Base-by-base conservation (phyloP, 176 grass and related monocot species). In the Dendrocalamus sinicus region DNA sequence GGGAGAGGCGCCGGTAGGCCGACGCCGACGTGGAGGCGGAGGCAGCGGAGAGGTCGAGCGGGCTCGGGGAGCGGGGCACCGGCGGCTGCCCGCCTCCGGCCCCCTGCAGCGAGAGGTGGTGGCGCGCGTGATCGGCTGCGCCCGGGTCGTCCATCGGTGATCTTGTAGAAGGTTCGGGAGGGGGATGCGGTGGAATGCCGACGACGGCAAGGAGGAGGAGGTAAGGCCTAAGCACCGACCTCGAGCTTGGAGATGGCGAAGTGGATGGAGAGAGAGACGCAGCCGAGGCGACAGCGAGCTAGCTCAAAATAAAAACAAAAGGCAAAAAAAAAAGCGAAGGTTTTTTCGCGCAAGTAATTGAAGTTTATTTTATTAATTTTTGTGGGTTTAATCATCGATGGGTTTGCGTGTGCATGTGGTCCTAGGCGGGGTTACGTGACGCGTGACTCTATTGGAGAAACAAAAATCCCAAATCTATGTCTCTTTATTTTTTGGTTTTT, bases 341-440 rank as follows among this genome's bases (percentile, higher is more conserved):
- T 28, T 75, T 84, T 74, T 75, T 16, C 8, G 2, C 12, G 40
- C 37, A 73, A 79, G 81, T 41, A 37, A 88, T 52, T 48, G 11
- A 20, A 22, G 28, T 78, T 82, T 75, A 63, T 37, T 10, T 63
- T 7, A 43, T 46, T 55, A 55, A 3, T 17, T 54, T 46, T 12
- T 17, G 15, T 16, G 19, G 22, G 72, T 20, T 46, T 35, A 35
- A 2, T 81, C 30, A 10, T 7, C 12, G 12, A 37, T 11, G 70
- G 64, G 84, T 87, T 90, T 72, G 74, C 84, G 89, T 87, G 75
- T 80, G 89, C 89, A 90, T 83, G 89, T 79, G 89, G 74, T 64
- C 58, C 58, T 79, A 83, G 50, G 74, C 80, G 3, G 74, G 41
- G 50, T 66, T 90, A 87, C 89, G 84, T 87, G 85, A 72, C 80